These are phyloP conservation scores for Mariannaea sp. DNA, from an alignment of 2,329 filamentous ascomycete species.

Conservation along the genomic window DNA sequence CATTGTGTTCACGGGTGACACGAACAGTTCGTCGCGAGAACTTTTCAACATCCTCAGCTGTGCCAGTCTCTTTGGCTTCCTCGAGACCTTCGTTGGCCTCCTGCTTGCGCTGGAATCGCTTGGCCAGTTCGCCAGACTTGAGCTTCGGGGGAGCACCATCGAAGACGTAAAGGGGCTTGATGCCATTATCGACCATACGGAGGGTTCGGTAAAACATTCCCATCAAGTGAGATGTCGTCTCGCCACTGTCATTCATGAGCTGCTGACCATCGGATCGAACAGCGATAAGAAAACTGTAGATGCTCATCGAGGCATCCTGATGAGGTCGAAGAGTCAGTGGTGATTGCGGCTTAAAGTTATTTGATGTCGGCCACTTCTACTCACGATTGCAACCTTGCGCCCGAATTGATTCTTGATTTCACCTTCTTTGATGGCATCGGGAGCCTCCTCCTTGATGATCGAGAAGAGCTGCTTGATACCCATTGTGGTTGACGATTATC, in stretches of 20 bases:
- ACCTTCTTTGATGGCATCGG: conserved; percentile 92
- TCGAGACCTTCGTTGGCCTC: conserved; percentile 89
- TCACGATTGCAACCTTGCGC: conserved; percentile 94
- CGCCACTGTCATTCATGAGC: conserved; percentile 90
- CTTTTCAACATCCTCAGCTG: conserved; percentile 96
- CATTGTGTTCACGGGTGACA: conserved; percentile 96
- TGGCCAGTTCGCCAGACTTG: conserved; percentile 95
- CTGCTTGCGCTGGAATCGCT: conserved; percentile 92
- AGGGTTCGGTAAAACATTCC: conserved; percentile 99
- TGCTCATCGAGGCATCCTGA: conserved; percentile 80
- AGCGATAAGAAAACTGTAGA: conserved; percentile 98
- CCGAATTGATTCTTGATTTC: conserved; percentile 99
- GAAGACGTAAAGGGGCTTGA: conserved; percentile 98
- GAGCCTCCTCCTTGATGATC: conserved; percentile 89
- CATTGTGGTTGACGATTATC: conserved; percentile 48
- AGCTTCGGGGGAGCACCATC: conserved; percentile 96
- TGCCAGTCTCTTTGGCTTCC: conserved; percentile 96
- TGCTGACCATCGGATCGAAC: conserved; percentile 97
- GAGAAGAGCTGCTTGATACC: conserved; percentile 76
- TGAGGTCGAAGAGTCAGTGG: conserved; percentile 11
- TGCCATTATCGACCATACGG: conserved; percentile 97
- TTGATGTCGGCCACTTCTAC: no score
- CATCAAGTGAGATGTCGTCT: conserved; percentile 98
- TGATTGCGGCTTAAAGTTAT: no score
- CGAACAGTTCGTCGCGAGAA: conserved; percentile 92